These are phyloP conservation scores for Ceratopteris richardii DNA, from an alignment of 75 land plant genomes.

Conservation along the genomic window DNA sequence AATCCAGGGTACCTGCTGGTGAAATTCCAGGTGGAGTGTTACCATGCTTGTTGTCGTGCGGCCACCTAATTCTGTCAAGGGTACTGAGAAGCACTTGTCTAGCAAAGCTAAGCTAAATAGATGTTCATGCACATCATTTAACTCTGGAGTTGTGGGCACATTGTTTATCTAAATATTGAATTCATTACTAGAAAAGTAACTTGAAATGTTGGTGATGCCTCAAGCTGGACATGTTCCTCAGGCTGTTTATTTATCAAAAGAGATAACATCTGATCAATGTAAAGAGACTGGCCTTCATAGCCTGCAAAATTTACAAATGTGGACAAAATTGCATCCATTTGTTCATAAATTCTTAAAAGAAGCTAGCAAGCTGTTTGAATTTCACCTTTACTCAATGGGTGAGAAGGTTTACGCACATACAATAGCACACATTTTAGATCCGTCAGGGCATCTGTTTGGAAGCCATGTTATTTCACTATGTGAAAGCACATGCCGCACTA, in stretches of 20 bases:
- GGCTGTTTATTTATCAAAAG: too few relatives aligned
- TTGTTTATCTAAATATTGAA: too few relatives aligned
- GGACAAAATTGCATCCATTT: slow-evolving; percentile 90
- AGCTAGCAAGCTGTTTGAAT: slow-evolving; percentile 72
- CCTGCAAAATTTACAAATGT: slow-evolving; percentile 51
- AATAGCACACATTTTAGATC: slow-evolving; percentile 84
- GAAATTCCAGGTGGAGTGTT: slow-evolving; percentile 27
- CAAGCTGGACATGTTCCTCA: too few relatives aligned
- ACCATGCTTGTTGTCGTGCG: slow-evolving; percentile 39
- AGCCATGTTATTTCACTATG: slow-evolving; percentile 67
- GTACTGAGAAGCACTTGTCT: too few relatives aligned
- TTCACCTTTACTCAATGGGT: slow-evolving; percentile 95
- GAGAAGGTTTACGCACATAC: slow-evolving; percentile 68
- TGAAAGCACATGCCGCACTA: slow-evolving; percentile 72
- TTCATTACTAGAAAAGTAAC: too few relatives aligned
- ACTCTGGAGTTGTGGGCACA: too few relatives aligned
- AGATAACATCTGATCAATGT: too few relatives aligned
- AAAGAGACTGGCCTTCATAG: slow-evolving; percentile 37
- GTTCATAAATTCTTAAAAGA: slow-evolving; percentile 65
- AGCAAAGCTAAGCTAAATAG: too few relatives aligned
- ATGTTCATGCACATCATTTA: too few relatives aligned
- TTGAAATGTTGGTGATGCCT: too few relatives aligned
- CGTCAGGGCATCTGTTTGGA: slow-evolving; percentile 47
- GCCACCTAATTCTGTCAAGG: slow-evolving; percentile 16
- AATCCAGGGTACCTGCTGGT: slow-evolving; percentile 26